These are phyloP conservation scores for Papiliotrema nemorosa DNA, from an alignment of 1,284 basidiomycete genomes.

Conservation along the genomic window DNA sequence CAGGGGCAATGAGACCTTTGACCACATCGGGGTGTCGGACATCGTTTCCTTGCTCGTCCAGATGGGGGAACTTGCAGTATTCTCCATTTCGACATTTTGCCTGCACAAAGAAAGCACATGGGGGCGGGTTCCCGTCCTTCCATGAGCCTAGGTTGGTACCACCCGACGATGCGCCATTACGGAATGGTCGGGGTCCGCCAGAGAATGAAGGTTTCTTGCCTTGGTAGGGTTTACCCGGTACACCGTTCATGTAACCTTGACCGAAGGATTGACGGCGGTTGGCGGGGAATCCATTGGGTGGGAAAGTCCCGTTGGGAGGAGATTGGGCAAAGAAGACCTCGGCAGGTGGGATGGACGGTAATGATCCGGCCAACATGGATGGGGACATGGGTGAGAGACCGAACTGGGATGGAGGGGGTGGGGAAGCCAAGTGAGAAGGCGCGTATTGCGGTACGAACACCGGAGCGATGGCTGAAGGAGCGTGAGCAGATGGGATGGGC, in stretches of 20 bases:
- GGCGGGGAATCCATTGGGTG: constrained; percentile 5
- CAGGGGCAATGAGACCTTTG: constrained; percentile 39
- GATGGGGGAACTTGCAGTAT: constrained; percentile 50
- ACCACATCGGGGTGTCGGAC: constrained; percentile 48
- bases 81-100: constrained; percentile 49
- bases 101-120: constrained; percentile 47
- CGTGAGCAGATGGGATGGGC: constrained; percentile 10
- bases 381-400: constrained; percentile 38
- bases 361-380: constrained; percentile 30
- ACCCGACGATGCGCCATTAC: constrained; percentile 17
- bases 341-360: constrained; percentile 33
- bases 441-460: constrained; percentile 21
- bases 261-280: constrained; percentile 28
- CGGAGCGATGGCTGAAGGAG: constrained; percentile 21
- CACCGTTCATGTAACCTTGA: constrained; percentile 19
- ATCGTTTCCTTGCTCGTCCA: constrained; percentile 46
- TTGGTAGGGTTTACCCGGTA: constrained; percentile 28
- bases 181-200: constrained; percentile 22
- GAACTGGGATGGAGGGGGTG: constrained; percentile 25
- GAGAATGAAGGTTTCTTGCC: constrained; percentile 48
- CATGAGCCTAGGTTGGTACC: constrained; percentile 34
- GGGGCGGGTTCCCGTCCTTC: constrained; percentile 49
- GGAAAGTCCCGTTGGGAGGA: constrained; percentile 25
- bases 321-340: constrained; percentile 42
- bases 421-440: constrained; percentile 5